Evolutionary conservation across 2,329 filamentous ascomycete species (phyloP).

Genomic region (Thyridium curvatum): DNA sequence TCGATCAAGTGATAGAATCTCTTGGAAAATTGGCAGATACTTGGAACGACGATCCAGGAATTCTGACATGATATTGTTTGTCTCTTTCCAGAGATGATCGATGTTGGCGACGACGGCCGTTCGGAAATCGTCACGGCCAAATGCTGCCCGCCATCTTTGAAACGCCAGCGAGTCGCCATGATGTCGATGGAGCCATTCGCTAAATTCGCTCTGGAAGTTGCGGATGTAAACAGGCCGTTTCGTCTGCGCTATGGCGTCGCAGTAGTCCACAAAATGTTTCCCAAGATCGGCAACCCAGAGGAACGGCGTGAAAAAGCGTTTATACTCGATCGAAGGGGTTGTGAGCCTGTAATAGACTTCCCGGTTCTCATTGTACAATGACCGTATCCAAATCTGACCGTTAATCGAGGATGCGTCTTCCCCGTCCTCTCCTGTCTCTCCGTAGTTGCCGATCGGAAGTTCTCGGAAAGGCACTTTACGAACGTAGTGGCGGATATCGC

Average conservation of each 20-base stretch:
- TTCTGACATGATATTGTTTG: constrained; percentile 36
- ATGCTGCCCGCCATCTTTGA: constrained; percentile 45
- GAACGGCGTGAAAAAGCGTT: constrained; percentile 55
- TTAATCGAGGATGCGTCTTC: constrained; percentile 35
- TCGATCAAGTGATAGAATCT: constrained; percentile 32
- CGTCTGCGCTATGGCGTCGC: constrained; percentile 28
- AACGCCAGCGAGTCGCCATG: constrained; percentile 40
- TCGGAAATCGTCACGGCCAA: constrained; percentile 54
- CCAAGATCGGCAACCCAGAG: constrained; percentile 64
- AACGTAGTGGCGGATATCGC: constrained; percentile 41
- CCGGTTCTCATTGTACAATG: constrained; percentile 31
- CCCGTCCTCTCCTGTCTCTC: no score
- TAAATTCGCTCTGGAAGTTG: constrained; percentile 54
- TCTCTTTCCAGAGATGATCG: constrained; percentile 61
- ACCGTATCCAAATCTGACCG: constrained; percentile 59
- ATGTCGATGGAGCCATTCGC: constrained; percentile 41
- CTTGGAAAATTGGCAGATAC: constrained; percentile 46
- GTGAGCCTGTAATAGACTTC: constrained; percentile 59
- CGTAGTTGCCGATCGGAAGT: constrained; percentile 63
- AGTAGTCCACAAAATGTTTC: constrained; percentile 68
- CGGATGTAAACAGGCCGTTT: constrained; percentile 36
- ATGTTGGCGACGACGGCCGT: constrained; percentile 52
- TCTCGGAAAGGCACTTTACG: constrained; percentile 47
- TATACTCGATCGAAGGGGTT: constrained; percentile 53
- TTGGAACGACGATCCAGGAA: constrained; percentile 8